phyloP scores from a whole-genome alignment of 192 early-diverging fungal species.

The Coemansia sp. region DNA sequence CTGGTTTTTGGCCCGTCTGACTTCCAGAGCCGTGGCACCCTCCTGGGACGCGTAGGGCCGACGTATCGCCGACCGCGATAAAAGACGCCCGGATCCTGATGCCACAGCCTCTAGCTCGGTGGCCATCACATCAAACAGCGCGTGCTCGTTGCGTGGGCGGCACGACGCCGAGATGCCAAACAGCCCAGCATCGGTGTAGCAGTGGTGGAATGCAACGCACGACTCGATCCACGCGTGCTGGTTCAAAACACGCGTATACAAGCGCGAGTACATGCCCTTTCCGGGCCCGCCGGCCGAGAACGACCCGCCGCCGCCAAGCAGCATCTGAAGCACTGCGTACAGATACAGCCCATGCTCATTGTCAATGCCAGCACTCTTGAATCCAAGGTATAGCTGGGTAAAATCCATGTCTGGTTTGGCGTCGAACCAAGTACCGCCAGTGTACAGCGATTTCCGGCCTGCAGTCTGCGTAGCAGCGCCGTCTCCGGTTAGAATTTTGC shows the following conservation, averaged over 20 bases:
- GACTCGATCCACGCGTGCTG: constrained; percentile 93
- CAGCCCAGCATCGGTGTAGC: constrained; percentile 85
- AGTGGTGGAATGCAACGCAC: constrained; percentile 89
- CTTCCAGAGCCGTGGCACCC: constrained; percentile 56
- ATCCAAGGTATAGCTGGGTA: constrained; percentile 88
- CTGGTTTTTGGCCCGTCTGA: constrained; percentile 92
- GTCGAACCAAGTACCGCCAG: constrained; percentile 75
- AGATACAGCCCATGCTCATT: constrained; percentile 81
- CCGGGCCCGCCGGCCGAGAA: constrained; percentile 98
- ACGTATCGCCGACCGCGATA: constrained; percentile 29
- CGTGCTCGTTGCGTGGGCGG: constrained; percentile 69
- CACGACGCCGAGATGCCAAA: constrained; percentile 92
- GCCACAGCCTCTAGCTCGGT: constrained; percentile 79
- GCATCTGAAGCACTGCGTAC: constrained; percentile 81
- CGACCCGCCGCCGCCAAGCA: constrained; percentile 94
- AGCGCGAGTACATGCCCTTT: constrained; percentile 97
- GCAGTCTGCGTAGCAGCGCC: constrained; percentile 18
- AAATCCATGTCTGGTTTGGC: constrained; percentile 67
- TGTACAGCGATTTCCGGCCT: constrained; percentile 65
- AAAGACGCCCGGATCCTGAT: constrained; percentile 3
- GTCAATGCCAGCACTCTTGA: constrained; percentile 78
- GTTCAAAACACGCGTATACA: constrained; percentile 94
- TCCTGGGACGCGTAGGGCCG: constrained; percentile 39
- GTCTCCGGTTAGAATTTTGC: constrained; percentile 17
- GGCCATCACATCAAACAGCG: constrained; percentile 77